These are phyloP conservation scores for Scenedesmus sp. DNA, from an alignment of 163 green algal species.

Conservation along the genomic window DNA sequence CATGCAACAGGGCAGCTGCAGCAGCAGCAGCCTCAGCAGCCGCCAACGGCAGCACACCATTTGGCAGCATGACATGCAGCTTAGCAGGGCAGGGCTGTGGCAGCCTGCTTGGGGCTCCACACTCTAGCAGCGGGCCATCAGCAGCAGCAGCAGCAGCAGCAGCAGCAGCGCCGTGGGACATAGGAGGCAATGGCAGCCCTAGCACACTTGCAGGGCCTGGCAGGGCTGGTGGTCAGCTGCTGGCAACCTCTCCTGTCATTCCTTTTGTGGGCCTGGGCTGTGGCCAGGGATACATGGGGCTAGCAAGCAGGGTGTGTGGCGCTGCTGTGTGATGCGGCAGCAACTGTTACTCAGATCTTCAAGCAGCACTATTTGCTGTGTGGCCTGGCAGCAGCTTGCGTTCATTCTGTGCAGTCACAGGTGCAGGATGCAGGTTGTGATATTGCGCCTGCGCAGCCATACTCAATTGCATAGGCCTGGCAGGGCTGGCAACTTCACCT, in stretches of 20 bases:
- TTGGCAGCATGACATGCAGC: not conserved
- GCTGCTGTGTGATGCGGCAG: not conserved
- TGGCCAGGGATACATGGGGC: slow-evolving; percentile 8
- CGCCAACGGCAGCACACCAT: not conserved
- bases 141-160: not conserved
- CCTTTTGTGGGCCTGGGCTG: not conserved
- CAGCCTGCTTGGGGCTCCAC: not conserved
- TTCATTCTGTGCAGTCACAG: no score
- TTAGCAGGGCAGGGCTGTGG: not conserved
- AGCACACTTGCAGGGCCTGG: not conserved
- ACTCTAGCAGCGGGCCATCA: not conserved
- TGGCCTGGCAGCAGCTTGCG: not conserved
- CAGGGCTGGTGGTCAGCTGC: not conserved
- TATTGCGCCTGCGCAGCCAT: no score
- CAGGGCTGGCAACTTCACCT: no score
- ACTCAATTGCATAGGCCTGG: no score
- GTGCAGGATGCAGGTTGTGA: no score
- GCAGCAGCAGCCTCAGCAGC: slow-evolving; percentile 14
- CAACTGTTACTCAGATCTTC: not conserved
- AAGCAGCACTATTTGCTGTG: no score
- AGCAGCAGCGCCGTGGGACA: not conserved
- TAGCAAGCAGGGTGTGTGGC: not conserved
- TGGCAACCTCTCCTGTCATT: slow-evolving; percentile 28
- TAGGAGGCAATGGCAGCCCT: not conserved
- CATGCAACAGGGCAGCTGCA: slow-evolving; percentile 26